Conservation (phyloP, 805 yeast genomes). For the Ascoidea tarda region DNA sequence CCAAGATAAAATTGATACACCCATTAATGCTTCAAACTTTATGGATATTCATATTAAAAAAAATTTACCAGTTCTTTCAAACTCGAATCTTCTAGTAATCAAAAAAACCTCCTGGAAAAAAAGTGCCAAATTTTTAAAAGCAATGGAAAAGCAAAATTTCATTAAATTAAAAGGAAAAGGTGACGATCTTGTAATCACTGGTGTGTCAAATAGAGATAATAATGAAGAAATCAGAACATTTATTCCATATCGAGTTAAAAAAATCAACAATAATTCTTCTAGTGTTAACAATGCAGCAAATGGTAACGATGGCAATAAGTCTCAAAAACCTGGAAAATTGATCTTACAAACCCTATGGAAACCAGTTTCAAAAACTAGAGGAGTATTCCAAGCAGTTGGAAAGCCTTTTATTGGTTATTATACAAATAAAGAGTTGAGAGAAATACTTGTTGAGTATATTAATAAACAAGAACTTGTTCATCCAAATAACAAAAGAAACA, state of each 20-base stretch:
- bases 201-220: constrained; percentile 29
- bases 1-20: constrained; percentile 39
- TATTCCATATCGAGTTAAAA: constrained; percentile 42
- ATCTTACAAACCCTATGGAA: constrained; percentile 32
- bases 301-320: constrained; percentile 12
- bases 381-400: constrained; percentile 30
- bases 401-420: constrained; percentile 27
- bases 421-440: constrained; percentile 38
- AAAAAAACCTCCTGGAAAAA: constrained; percentile 87
- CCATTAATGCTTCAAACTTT: constrained; percentile 61
- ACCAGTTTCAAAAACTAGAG: constrained; percentile 35
- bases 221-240: constrained; percentile 41
- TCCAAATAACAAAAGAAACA: constrained; percentile 33
- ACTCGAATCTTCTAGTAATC: constrained; percentile 29
- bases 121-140: constrained; percentile 69
- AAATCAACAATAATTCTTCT: constrained; percentile 8
- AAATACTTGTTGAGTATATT: constrained; percentile 42
- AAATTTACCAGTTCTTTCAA: constrained; percentile 59
- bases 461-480: constrained; percentile 34
- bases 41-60: constrained; percentile 55
- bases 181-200: constrained; percentile 54
- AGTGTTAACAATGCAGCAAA: not conserved
- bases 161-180: constrained; percentile 71
- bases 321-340: constrained; percentile 15
- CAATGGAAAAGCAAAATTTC: constrained; percentile 67